phyloP scores from a whole-genome alignment of 106 monocot species.

The Allium fistulosum region DNA sequence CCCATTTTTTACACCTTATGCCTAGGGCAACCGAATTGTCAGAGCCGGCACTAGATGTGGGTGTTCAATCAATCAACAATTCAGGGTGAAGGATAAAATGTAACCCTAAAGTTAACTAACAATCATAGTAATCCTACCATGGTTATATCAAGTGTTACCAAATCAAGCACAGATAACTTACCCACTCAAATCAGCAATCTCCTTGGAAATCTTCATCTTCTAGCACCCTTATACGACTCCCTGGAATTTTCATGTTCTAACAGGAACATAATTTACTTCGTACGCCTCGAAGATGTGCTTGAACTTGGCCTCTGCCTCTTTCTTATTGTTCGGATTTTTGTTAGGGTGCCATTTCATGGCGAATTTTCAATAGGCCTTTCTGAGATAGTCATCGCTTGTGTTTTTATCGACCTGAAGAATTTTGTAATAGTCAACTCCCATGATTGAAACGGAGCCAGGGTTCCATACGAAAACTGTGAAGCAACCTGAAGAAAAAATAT shows the following conservation, averaged over 20 bases:
- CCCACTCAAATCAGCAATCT: slow-evolving; percentile 47
- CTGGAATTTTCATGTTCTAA: slow-evolving; percentile 5
- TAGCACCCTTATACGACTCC: slow-evolving; percentile 54
- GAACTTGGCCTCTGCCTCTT: slow-evolving; percentile 71
- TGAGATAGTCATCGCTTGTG: slow-evolving; percentile 62
- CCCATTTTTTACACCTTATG: too few relatives aligned
- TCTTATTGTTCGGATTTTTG: slow-evolving; percentile 75
- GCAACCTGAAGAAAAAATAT: too few relatives aligned
- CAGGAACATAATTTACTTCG: slow-evolving; percentile 7
- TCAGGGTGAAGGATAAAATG: too few relatives aligned
- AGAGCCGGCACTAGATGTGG: too few relatives aligned
- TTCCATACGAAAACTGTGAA: too few relatives aligned
- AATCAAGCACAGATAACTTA: slow-evolving; percentile 10
- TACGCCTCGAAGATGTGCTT: slow-evolving; percentile 74
- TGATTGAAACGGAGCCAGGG: not conserved
- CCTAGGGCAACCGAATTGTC: too few relatives aligned
- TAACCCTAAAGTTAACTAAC: too few relatives aligned
- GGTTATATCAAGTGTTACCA: too few relatives aligned
- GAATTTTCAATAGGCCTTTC: slow-evolving; percentile 67
- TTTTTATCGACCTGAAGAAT: slow-evolving; percentile 8
- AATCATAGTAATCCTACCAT: too few relatives aligned
- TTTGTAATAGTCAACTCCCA: slow-evolving; percentile 60
- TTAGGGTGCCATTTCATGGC: slow-evolving; percentile 87
- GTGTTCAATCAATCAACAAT: too few relatives aligned
- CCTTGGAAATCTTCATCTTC: slow-evolving; percentile 70